Evolutionary conservation across 345 rosid species (phyloP).

Genomic region (Viola odorata): DNA sequence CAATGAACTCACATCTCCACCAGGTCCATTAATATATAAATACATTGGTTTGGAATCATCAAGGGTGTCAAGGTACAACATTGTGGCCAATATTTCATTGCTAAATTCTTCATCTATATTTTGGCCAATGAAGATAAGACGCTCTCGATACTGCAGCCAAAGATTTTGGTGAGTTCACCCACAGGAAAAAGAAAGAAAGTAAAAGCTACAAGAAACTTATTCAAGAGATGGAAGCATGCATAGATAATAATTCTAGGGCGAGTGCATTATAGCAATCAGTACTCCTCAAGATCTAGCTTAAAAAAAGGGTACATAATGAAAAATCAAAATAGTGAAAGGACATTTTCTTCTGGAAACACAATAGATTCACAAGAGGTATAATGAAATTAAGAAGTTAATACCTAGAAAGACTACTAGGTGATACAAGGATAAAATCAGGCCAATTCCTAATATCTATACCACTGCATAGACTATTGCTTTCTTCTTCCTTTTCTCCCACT

Average conservation of each 20-base stretch:
- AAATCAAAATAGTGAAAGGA: not conserved
- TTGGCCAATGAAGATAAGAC: conserved; percentile 76
- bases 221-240: not conserved
- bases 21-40: conserved; percentile 71
- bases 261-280: not conserved
- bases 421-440: not conserved
- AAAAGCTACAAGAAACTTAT: not conserved
- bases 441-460: not conserved
- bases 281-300: not conserved
- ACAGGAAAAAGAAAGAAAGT: not conserved
- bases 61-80: conserved; percentile 84
- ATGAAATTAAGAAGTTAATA: not conserved
- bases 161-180: conserved; percentile 12
- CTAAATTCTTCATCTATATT: conserved; percentile 74
- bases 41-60: conserved; percentile 63
- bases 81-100: conserved; percentile 81
- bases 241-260: not conserved
- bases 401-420: not conserved
- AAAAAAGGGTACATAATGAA: not conserved
- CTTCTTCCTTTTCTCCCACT: not conserved
- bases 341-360: not conserved
- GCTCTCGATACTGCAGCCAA: conserved; percentile 79
- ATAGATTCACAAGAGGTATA: not conserved
- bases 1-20: conserved; percentile 71
- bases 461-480: not conserved